phyloP scores from a whole-genome alignment of 2,329 filamentous ascomycete species.

The Chalaropsis ovoidea region DNA sequence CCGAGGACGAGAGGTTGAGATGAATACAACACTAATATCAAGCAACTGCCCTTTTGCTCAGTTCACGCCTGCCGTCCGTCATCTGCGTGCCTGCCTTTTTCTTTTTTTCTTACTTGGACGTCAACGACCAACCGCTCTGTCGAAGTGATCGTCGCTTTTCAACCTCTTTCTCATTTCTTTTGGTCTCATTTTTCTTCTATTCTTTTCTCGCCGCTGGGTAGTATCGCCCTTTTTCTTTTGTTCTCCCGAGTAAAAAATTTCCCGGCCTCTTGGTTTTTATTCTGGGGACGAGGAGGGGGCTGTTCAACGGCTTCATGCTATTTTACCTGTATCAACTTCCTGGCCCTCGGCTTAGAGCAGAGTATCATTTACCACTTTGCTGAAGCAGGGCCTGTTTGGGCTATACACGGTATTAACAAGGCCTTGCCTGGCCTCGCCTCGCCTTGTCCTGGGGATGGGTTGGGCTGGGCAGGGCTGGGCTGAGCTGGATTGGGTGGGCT shows the following conservation, averaged over 20 bases:
- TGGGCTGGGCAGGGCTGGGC: neutral
- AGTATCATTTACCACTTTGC: slow-evolving; percentile 2
- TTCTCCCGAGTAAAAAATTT: neutral
- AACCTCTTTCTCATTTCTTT: slow-evolving; percentile 6
- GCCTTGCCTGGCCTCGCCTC: neutral
- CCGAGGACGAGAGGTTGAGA: neutral
- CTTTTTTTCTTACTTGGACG: neutral
- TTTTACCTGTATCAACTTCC: neutral
- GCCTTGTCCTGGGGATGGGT: neutral
- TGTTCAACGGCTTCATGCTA: slow-evolving; percentile 1
- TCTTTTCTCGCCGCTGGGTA: neutral
- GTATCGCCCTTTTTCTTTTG: neutral
- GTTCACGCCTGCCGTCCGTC: neutral
- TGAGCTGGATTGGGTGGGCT: too few relatives aligned
- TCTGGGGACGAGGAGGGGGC: neutral
- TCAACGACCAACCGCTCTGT: neutral
- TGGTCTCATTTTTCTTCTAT: neutral
- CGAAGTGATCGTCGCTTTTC: neutral
- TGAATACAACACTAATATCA: neutral
- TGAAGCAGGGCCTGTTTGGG: slow-evolving; percentile 1
- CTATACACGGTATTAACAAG: neutral
- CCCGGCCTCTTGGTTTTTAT: slow-evolving; percentile 10
- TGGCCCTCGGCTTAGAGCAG: neutral
- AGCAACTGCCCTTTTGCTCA: neutral
- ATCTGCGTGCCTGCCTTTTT: slow-evolving; percentile 1